Evolutionary conservation across 2,329 filamentous ascomycete species (phyloP).

Genomic region (Alternaria brassicae): DNA sequence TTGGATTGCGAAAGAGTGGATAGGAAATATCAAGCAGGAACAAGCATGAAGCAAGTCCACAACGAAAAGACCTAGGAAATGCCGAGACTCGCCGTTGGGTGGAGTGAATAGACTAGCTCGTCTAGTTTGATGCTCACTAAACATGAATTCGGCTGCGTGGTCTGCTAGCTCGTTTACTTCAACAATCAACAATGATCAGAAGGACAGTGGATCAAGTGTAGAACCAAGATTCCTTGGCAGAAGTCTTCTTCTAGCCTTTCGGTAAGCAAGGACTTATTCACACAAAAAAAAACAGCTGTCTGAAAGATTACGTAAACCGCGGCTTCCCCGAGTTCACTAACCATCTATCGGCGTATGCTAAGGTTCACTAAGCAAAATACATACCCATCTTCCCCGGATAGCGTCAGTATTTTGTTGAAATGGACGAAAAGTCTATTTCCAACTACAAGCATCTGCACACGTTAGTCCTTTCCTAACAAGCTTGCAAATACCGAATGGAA

Average conservation of each 20-base stretch:
- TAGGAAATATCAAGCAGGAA: background rate
- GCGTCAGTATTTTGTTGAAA: background rate
- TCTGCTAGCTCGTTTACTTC: background rate
- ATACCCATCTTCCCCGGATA: background rate
- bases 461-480: background rate
- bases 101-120: background rate
- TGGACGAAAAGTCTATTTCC: background rate
- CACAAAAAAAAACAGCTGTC: background rate
- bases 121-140: background rate
- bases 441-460: background rate
- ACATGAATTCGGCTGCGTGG: background rate
- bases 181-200: background rate
- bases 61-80: background rate
- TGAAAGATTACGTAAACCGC: background rate
- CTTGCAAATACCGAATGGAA: background rate
- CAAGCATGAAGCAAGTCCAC: background rate
- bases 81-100: background rate
- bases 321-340: background rate
- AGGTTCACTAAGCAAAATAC: background rate
- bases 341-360: background rate
- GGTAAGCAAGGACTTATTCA: no score
- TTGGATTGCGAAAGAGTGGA: background rate
- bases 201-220: background rate
- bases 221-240: background rate
- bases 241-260: background rate